Evolutionary conservation across 2,329 filamentous ascomycete genomes (phyloP), one percentile per base, ranked within the genome.

Genomic region (Davidsoniella australis): DNA sequence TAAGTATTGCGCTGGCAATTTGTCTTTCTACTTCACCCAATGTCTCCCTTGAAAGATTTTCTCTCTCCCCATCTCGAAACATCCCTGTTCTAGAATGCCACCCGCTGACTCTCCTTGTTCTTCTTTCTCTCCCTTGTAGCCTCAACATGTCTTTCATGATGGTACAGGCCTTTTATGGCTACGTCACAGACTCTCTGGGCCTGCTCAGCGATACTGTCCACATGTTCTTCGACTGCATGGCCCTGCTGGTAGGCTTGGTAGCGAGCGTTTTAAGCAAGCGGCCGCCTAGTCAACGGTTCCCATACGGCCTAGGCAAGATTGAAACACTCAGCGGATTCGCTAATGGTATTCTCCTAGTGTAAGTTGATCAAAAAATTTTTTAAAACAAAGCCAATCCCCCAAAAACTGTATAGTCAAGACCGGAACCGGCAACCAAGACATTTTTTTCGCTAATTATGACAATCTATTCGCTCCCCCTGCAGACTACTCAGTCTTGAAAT

Each of bases 141-240:
- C 74, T 98, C 49, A 98, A 98, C 61, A 87, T 98, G 57, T 73
- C 71, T 5, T 98, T 98, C 63, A 98, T 98, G 91, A 68, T 84
- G 33, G 78, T 98, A 1, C 91, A 98, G 59, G 83, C 88, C 39
- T 86, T 89, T 54, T 98, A 98, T 60, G 91, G 91, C 45, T 93
- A 91, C 58, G 67, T 91, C 9, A 96, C 87, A 3, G 88, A 94
- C 56, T 98, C 91, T 0, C 69, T 98, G 4, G 91, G 91, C 2
- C 72, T 98, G n/a, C 75, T 98, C 16, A 94, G 87, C 56, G 91
- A 98, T 64, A 96, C 88, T 59, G 91, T 98, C 55, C 91, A 98
- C 66, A 98, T 98, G 91, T 89, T 98, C 59, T 96, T 98, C 58
- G 91, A 98, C 64, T 98, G 91, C 57, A 79, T 95, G 36, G 91